phyloP scores from a whole-genome alignment of 257 asterid genomes.

The Solanum pinnatisectum region DNA sequence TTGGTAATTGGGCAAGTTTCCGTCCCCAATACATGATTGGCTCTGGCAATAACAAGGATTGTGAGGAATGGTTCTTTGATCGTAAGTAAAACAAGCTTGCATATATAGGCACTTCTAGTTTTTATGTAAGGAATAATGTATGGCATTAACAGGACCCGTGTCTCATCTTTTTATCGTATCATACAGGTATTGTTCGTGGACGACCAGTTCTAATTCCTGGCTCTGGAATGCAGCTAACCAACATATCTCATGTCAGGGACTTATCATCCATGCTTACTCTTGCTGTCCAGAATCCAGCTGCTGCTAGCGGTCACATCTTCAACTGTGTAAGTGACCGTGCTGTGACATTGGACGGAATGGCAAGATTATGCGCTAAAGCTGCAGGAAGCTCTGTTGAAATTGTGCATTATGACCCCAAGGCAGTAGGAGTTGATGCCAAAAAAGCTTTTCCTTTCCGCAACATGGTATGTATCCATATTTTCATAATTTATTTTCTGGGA shows the following conservation, averaged over 20 bases:
- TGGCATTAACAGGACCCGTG: background rate
- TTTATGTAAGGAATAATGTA: background rate
- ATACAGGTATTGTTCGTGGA: conserved; percentile 75
- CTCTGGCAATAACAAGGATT: conserved; percentile 94
- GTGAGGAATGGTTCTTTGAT: conserved; percentile 96
- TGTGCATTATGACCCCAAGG: conserved; percentile 82
- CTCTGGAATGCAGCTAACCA: conserved; percentile 87
- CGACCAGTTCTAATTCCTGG: conserved; percentile 81
- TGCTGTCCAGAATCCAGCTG: conserved; percentile 70
- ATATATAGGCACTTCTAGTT: background rate
- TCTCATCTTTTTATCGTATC: background rate
- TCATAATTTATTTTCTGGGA: background rate
- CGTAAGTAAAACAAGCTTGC: background rate
- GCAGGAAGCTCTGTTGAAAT: conserved; percentile 75
- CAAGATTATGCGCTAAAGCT: conserved; percentile 76
- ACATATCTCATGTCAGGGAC: conserved; percentile 82
- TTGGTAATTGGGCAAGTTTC: conserved; percentile 64
- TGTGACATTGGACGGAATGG: conserved; percentile 88
- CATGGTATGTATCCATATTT: conserved; percentile 44
- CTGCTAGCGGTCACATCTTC: conserved; percentile 65
- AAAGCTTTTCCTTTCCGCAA: conserved; percentile 96
- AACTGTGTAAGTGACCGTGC: conserved; percentile 92
- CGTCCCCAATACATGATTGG: conserved; percentile 98
- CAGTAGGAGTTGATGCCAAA: conserved; percentile 73
- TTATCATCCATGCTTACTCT: conserved; percentile 68